phyloP scores from a whole-genome alignment of 805 yeast species.

The Lachancea meyersii region DNA sequence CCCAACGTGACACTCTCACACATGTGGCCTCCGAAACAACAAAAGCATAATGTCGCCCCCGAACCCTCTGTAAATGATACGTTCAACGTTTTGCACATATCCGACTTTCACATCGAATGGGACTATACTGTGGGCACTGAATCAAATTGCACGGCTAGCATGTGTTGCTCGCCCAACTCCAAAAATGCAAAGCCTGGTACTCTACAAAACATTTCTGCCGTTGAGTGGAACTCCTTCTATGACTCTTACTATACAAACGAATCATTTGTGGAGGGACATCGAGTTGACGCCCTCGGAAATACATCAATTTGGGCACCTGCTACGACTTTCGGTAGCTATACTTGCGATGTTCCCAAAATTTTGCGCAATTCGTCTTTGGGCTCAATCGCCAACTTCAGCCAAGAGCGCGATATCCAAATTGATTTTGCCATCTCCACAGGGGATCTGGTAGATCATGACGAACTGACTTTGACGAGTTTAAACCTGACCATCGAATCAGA shows the following conservation, averaged over 20 bases:
- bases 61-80: slow-evolving; percentile 41
- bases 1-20: slow-evolving; percentile 41
- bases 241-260: slow-evolving; percentile 29
- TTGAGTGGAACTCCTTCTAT: slow-evolving; percentile 24
- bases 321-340: slow-evolving; percentile 52
- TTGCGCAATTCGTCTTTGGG: slow-evolving; percentile 53
- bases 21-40: slow-evolving; percentile 42
- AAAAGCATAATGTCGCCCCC: slow-evolving; percentile 39
- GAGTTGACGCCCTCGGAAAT: slow-evolving; percentile 21
- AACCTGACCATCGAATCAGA: slow-evolving; percentile 51
- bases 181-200: slow-evolving; percentile 32
- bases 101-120: slow-evolving; percentile 59
- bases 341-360: slow-evolving; percentile 61
- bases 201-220: slow-evolving; percentile 18
- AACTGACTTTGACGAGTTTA: slow-evolving; percentile 40
- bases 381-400: slow-evolving; percentile 35
- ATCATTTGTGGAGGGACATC: slow-evolving; percentile 27
- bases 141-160: slow-evolving; percentile 47
- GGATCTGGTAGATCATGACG: slow-evolving; percentile 66
- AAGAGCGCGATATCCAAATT: slow-evolving; percentile 34
- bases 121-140: slow-evolving; percentile 50
- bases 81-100: slow-evolving; percentile 54
- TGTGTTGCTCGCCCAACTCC: slow-evolving; percentile 57
- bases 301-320: slow-evolving; percentile 44
- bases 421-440: slow-evolving; percentile 68